These are phyloP conservation scores for Pistacia atlantica DNA, from an alignment of 345 rosid species.

Conservation along the genomic window DNA sequence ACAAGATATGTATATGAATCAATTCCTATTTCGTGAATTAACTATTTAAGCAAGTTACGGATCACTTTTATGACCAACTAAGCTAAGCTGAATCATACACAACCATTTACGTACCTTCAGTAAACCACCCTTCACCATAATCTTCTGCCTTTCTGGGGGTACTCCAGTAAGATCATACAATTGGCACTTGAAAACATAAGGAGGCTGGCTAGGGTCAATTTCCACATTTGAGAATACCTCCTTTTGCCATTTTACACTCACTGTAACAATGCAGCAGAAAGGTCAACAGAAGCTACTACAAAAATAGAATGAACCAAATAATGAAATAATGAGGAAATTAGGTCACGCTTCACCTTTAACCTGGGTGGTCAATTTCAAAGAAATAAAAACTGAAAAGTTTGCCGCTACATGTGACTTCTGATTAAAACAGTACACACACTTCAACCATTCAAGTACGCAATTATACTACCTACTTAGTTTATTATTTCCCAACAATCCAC, in stretches of 20 bases:
- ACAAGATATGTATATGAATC: not conserved
- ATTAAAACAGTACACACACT: not conserved
- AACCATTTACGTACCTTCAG: slow-evolving; percentile 57
- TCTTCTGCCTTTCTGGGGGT: slow-evolving; percentile 96
- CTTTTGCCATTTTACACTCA: slow-evolving; percentile 96
- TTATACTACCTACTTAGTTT: not conserved
- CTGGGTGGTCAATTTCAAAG: not conserved
- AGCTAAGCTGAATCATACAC: not conserved
- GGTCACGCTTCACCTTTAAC: not conserved
- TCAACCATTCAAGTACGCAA: not conserved
- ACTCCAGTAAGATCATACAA: slow-evolving; percentile 90
- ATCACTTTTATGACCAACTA: not conserved
- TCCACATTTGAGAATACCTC: slow-evolving; percentile 78
- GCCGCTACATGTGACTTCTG: not conserved
- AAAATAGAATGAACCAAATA: not conserved
- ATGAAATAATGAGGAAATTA: not conserved
- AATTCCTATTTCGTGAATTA: slow-evolving; percentile 1
- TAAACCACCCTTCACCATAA: slow-evolving; percentile 95
- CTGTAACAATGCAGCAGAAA: slow-evolving; percentile 39
- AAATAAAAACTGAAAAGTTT: not conserved
- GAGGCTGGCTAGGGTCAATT: slow-evolving; percentile 75
- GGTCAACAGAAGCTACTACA: not conserved
- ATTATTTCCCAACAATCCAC: not conserved
- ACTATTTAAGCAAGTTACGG: not conserved
- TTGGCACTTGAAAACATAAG: slow-evolving; percentile 88